These are phyloP conservation scores for Excoecaria agallocha DNA, from an alignment of 345 rosid species.

Conservation along the genomic window DNA sequence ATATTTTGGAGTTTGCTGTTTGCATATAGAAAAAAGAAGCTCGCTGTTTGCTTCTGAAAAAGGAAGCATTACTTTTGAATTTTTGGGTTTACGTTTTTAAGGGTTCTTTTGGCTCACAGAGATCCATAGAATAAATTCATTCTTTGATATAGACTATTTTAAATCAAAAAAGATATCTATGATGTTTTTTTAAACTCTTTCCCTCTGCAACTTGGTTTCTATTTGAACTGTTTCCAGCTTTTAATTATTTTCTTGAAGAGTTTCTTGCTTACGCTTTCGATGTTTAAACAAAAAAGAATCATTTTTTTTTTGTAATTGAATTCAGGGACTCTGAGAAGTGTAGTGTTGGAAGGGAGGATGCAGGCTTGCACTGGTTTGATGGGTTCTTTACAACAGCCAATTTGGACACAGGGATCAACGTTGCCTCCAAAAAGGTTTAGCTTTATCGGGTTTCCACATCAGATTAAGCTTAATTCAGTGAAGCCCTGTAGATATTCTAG, in stretches of 20 bases:
- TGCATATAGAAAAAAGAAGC: too few relatives aligned
- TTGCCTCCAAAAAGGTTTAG: slow-evolving; percentile 31
- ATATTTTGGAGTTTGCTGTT: too few relatives aligned
- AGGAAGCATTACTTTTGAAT: too few relatives aligned
- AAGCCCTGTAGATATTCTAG: slow-evolving; percentile 40
- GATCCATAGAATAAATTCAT: too few relatives aligned
- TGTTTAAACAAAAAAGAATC: background rate
- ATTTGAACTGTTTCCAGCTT: background rate
- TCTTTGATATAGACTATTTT: too few relatives aligned
- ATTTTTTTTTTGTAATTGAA: background rate
- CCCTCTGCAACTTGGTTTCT: background rate
- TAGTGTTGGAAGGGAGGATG: slow-evolving; percentile 26
- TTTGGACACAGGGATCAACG: slow-evolving; percentile 37
- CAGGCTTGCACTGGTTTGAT: slow-evolving; percentile 51
- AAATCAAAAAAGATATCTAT: too few relatives aligned
- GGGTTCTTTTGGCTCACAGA: too few relatives aligned
- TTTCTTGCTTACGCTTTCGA: background rate
- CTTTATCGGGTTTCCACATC: slow-evolving; percentile 38
- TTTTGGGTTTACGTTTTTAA: too few relatives aligned
- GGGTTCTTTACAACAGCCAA: slow-evolving; percentile 60
- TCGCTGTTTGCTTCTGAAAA: too few relatives aligned
- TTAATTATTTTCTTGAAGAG: background rate
- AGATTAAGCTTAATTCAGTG: slow-evolving; percentile 36
- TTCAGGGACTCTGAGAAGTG: background rate
- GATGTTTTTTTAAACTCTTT: background rate